Evolutionary conservation across 164 flowering plant genomes (phyloP), one percentile per base, ranked within the genome.

Genomic region (Tetrastigma voinierianum): DNA sequence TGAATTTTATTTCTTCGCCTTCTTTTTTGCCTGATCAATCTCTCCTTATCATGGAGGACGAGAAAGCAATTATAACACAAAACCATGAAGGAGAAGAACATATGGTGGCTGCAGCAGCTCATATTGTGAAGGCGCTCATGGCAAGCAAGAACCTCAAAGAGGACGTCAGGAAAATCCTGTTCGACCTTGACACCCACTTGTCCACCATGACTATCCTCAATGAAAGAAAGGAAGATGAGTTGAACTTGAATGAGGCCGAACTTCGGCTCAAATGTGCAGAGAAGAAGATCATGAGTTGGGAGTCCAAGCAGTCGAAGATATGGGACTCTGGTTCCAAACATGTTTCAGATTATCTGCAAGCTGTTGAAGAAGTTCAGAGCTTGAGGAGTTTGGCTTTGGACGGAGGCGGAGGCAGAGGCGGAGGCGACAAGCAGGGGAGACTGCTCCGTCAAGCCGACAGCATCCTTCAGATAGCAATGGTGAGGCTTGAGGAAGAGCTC

Each of bases 401-500:
- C 13, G 61, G 17, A 24, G n/a, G n/a, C n/a, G n/a, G n/a, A n/a
- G n/a, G n/a, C n/a, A n/a, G n/a, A n/a, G n/a, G n/a, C n/a, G n/a
- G n/a, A n/a, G 13, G 47, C 47, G 57, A 61, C 25, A 67, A 59
- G 57, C 54, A 18, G 46, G 72, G 47, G 60, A 70, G 74, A 9
- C 66, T 77, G 17, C 10, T 65, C 2, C 23, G 21, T 43, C 74
- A 48, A 24, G 85, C 84, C 16, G 70, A 72, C 0, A 46, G 20
- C 56, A 62, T 72, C 49, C 72, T 80, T 51, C 82, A 86, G 32
- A 57, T 62, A 15, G 80, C 84, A 21, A 86, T 86, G 87, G 65
- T 46, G n/a, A 73, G 77, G 74, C 78, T 86, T 43, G 75, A 78
- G 64, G 73, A 82, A 55, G 86, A 80, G 69, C 60, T 85, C 5